Conservation (phyloP, 2,329 filamentous ascomycete species). For the Ophiostoma ips region DNA sequence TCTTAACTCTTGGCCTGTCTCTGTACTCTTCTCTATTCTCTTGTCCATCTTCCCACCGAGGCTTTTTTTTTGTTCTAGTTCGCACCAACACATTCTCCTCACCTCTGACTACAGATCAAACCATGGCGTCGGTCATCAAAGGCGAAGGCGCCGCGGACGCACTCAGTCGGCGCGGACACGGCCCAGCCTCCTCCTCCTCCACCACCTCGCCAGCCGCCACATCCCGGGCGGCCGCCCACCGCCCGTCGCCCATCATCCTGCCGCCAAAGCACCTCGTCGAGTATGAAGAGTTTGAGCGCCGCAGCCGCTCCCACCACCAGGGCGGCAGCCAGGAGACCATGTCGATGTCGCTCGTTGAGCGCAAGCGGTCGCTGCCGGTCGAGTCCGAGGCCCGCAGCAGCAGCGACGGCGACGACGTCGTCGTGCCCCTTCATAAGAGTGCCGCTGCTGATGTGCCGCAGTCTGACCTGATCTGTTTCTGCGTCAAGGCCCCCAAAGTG, state of each 20-base stretch:
- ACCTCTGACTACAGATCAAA: neutral
- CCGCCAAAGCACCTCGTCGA: neutral
- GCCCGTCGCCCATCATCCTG: neutral
- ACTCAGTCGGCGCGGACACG: too few species aligned
- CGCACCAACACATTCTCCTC: neutral
- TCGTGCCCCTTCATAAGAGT: neutral
- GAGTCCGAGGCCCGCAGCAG: constrained; percentile 4
- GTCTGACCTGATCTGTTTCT: constrained; percentile 39
- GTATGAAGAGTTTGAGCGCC: neutral
- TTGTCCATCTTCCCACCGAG: too few species aligned
- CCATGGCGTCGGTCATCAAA: neutral
- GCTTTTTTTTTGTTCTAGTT: too few species aligned
- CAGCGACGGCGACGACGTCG: constrained; percentile 10
- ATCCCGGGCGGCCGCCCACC: neutral
- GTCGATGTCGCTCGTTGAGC: neutral
- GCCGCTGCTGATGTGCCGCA: neutral
- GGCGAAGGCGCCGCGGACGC: neutral
- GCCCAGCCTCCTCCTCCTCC: neutral
- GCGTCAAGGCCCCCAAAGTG: constrained; percentile 41
- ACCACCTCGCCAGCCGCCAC: neutral
- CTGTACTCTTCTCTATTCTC: too few species aligned
- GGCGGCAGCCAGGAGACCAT: neutral
- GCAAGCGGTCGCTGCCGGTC: neutral
- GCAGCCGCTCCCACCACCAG: neutral
- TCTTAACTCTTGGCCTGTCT: too few species aligned